Percentiles rank a stretch among this genome's conserved stretches.
Conservation (phyloP, 352 stramenopile species). For the Plasmopara viticola region DNA sequence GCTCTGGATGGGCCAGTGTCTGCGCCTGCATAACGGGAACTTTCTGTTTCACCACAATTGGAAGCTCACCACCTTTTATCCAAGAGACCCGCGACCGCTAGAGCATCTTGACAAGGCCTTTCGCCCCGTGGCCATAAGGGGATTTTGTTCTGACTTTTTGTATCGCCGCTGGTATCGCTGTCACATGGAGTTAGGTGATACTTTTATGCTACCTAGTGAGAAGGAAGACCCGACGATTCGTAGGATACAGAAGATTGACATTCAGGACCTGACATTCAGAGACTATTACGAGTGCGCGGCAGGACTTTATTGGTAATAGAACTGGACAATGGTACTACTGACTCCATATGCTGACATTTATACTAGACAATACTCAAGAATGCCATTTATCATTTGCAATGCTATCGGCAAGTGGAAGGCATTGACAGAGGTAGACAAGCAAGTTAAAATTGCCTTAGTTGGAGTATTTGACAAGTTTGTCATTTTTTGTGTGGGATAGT, state of each 20-base stretch:
- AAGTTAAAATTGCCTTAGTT: neutral
- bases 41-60: slow-evolving; percentile 63
- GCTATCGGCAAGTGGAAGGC: slow-evolving; percentile 70
- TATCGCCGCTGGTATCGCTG: slow-evolving; percentile 81
- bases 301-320: neutral
- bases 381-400: slow-evolving; percentile 70
- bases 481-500: slow-evolving; percentile 26
- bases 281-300: slow-evolving; percentile 64
- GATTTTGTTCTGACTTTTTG: slow-evolving; percentile 75
- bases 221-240: slow-evolving; percentile 40
- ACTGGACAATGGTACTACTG: slow-evolving; percentile 2
- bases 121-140: slow-evolving; percentile 13
- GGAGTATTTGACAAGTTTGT: slow-evolving; percentile 5
- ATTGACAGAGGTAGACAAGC: slow-evolving; percentile 36
- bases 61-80: slow-evolving; percentile 79
- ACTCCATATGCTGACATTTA: slow-evolving; percentile 4
- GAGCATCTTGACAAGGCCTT: slow-evolving; percentile 21
- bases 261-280: slow-evolving; percentile 50
- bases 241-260: slow-evolving; percentile 48
- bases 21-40: slow-evolving; percentile 58
- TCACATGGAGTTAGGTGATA: slow-evolving; percentile 61
- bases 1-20: slow-evolving; percentile 78
- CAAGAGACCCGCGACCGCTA: slow-evolving; percentile 33
- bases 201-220: slow-evolving; percentile 39
- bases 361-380: slow-evolving; percentile 53